A percentile compares a stretch with the other conserved stretches of the same genome.
These are phyloP conservation scores for Solanum commersonii DNA, from an alignment of 257 asterid species.

Conservation along the genomic window DNA sequence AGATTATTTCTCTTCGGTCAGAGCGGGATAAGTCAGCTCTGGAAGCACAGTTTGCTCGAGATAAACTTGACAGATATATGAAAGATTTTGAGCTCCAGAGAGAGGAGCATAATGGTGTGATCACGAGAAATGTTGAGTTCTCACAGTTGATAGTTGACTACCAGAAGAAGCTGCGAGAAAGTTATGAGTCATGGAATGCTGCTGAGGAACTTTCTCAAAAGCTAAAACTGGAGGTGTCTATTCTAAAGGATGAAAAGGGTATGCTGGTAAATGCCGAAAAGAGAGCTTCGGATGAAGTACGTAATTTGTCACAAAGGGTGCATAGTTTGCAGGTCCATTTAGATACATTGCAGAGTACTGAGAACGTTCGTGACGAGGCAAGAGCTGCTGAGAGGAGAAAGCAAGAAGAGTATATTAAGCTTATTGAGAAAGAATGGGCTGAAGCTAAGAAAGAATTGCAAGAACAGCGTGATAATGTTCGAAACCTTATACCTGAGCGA, in stretches of 20 bases:
- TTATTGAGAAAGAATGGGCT: conserved; percentile 93
- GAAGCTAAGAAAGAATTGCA: conserved; percentile 81
- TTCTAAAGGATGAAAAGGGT: conserved; percentile 74
- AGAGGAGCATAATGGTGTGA: conserved; percentile 59
- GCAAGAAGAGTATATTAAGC: conserved; percentile 56
- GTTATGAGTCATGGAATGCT: conserved; percentile 55
- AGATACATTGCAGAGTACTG: conserved; percentile 77
- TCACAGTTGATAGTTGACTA: conserved; percentile 70
- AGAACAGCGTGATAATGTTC: conserved; percentile 66
- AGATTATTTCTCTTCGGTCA: conserved; percentile 45
- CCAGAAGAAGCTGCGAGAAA: conserved; percentile 78
- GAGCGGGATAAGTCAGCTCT: conserved; percentile 73
- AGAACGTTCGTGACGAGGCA: conserved; percentile 90
- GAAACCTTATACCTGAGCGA: conserved; percentile 54
- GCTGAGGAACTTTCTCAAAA: conserved; percentile 62
- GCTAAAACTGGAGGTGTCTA: conserved; percentile 74
- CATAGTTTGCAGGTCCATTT: conserved; percentile 84
- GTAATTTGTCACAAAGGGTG: conserved; percentile 75
- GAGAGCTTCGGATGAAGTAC: conserved; percentile 86
- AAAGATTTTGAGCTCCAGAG: conserved; percentile 85
- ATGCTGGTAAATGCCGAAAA: conserved; percentile 65
- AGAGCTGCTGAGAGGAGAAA: conserved; percentile 64
- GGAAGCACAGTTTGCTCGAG: conserved; percentile 66
- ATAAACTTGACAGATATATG: conserved; percentile 64
- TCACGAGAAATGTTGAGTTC: conserved; percentile 78